phyloP scores from a whole-genome alignment of 108 stramenopile genomes.

The Epithemia pelagica region DNA sequence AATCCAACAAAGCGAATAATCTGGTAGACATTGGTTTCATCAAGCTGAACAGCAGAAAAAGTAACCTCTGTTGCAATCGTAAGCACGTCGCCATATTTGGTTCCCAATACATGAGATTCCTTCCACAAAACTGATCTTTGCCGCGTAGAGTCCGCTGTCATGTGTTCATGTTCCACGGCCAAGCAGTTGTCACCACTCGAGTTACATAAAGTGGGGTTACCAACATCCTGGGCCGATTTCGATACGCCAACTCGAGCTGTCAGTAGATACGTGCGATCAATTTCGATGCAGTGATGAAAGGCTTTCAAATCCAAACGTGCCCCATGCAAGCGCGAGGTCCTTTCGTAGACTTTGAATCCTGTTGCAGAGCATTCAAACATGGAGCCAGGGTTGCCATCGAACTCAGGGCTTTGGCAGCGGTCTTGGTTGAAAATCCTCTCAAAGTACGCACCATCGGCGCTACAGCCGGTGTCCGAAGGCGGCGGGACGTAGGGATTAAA shows the following conservation, averaged over 20 bases:
- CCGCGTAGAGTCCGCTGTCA: not conserved
- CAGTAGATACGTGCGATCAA: conserved; percentile 25
- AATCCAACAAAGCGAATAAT: conserved; percentile 35
- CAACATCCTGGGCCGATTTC: not conserved
- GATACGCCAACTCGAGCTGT: conserved; percentile 6
- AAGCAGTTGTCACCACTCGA: not conserved
- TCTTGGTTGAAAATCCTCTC: not conserved
- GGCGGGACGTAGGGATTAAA: not conserved
- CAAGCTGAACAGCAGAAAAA: conserved; percentile 20
- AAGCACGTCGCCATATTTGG: conserved; percentile 39
- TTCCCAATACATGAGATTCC: conserved; percentile 10
- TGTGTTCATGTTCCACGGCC: not conserved
- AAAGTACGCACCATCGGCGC: not conserved
- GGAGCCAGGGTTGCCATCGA: not conserved
- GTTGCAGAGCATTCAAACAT: not conserved
- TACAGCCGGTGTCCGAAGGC: not conserved
- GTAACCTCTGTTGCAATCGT: conserved; percentile 27
- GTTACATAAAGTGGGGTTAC: not conserved
- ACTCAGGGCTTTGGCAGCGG: not conserved
- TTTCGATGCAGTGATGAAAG: conserved; percentile 13
- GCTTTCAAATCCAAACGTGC: conserved; percentile 9
- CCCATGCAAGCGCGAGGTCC: conserved; percentile 3
- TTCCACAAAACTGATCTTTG: conserved; percentile 26
- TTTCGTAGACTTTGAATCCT: not conserved
- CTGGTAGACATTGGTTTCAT: conserved; percentile 21